Base-by-base conservation (phyloP, 2,329 filamentous ascomycete genomes). In the Alternaria brassicae region DNA sequence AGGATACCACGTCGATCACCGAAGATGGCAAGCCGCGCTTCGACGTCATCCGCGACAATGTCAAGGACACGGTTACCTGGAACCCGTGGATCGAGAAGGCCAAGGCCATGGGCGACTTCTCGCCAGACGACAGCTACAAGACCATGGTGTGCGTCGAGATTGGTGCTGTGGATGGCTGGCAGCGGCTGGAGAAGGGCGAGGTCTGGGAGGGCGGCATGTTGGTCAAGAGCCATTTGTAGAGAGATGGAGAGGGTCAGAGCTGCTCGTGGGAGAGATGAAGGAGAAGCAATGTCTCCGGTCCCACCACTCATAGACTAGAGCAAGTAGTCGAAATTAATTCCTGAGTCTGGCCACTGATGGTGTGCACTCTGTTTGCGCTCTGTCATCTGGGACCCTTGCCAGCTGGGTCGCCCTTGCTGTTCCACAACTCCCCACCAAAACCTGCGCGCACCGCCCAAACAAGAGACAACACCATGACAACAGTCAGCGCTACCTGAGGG, bases 141-240 rank as follows among this genome's bases (percentile, higher is more conserved):
- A 87, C 92, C 59, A 97, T 98, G 92, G 82, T 99, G 41, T 98
- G 95, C 75, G 87, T 98, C 50, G 95, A 99, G 83, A 91, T 94
- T 2, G 95, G 95, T 12, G 86, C 89, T 9, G 94, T 98, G 17
- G 84, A 86, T 66, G 87, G 84, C 6, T 98, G 92, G 91, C 89
- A 90, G 80, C 91, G 88, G 68, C 82, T 98, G 67, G 95, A 98
- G 77, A 88, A 89, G 44, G 92, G 92, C 19, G 87, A 89, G 67
- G 84, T 85, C 2, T 90, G 87, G 80, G 87, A 89, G 75, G 87
- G 86, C 40, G 86, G 86, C 9, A 85, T 87, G 79, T 80, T 83
- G 51, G 83, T 87, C 59, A 83, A 83, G 74, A 78, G 76, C 61
- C 63, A 77, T 53, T 67, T 79, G 34, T 65, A 56, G n/a, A 9